These are phyloP conservation scores for Pterocarpus santalinus DNA, from an alignment of 306 rosid genomes.

Conservation along the genomic window DNA sequence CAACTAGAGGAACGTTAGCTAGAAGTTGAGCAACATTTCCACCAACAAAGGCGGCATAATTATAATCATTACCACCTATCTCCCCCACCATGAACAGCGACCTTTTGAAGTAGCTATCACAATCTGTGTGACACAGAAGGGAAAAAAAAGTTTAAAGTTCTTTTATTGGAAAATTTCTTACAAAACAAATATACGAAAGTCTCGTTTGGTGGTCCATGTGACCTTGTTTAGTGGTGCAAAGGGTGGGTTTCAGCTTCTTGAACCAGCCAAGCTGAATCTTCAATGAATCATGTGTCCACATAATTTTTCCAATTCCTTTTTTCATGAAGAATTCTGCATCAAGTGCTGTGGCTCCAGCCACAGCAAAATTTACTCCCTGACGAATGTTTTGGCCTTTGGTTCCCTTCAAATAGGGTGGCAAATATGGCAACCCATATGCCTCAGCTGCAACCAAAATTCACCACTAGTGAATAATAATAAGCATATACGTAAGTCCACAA, in stretches of 20 bases:
- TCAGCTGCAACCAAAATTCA: conserved; percentile 58
- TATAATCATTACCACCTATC: conserved; percentile 87
- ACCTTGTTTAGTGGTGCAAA: conserved; percentile 71
- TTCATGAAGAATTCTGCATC: conserved; percentile 59
- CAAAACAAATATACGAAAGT: background rate
- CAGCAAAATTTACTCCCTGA: conserved; percentile 76
- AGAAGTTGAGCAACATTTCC: conserved; percentile 56
- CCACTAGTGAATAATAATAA: background rate
- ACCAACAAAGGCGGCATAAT: conserved; percentile 59
- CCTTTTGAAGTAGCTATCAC: conserved; percentile 64
- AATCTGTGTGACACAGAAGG: conserved; percentile 50
- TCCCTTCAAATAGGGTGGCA: conserved; percentile 64
- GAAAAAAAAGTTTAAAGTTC: background rate
- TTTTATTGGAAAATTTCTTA: conserved; percentile 1
- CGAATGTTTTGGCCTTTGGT: conserved; percentile 41
- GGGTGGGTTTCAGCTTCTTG: conserved; percentile 65
- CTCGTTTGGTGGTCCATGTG: background rate
- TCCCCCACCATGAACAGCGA: conserved; percentile 77
- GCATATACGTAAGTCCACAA: background rate
- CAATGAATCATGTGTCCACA: conserved; percentile 66
- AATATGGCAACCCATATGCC: conserved; percentile 67
- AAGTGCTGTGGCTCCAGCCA: conserved; percentile 83
- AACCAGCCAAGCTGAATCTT: conserved; percentile 78
- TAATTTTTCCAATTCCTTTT: conserved; percentile 39
- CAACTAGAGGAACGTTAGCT: conserved; percentile 55